Evolutionary conservation across 345 rosid genomes (phyloP).

Genomic region (Zanthoxylum bungeanum): DNA sequence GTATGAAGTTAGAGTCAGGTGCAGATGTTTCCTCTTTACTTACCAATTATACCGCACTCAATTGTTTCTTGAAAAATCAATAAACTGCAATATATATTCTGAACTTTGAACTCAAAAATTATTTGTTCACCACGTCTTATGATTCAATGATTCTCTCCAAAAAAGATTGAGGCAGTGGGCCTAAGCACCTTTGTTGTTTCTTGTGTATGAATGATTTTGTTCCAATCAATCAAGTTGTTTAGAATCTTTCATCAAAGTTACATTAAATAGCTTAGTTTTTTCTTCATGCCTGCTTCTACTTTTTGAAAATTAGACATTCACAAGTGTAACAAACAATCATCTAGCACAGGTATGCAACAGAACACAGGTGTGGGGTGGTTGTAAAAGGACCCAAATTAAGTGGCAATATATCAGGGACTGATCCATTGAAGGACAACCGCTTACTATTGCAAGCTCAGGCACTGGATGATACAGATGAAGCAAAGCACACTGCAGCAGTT

Average conservation of each 20-base stretch:
- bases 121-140: neutral
- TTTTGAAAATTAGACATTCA: neutral
- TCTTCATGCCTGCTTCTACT: neutral
- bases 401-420: constrained; percentile 96
- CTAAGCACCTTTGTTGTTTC: neutral
- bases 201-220: neutral
- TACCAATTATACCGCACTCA: neutral
- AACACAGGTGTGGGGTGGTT: constrained; percentile 96
- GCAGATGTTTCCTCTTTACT: neutral
- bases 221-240: neutral
- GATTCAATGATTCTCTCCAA: neutral
- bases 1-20: constrained; percentile 97
- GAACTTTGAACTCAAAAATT: constrained; percentile 11
- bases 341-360: constrained; percentile 80
- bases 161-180: neutral
- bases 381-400: constrained; percentile 89
- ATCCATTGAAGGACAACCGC: constrained; percentile 88
- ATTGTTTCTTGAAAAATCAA: neutral
- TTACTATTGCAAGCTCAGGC: constrained; percentile 73
- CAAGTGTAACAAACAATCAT: constrained; percentile 1
- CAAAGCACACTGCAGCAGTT: constrained; percentile 73
- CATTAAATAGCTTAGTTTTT: neutral
- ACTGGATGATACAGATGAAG: constrained; percentile 83
- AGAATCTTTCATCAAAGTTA: neutral
- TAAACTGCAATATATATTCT: neutral